Evolutionary conservation across 2,329 filamentous ascomycete species (phyloP), one percentile per base, ranked within the genome.

Genomic region (Pseudocercospora vitis): DNA sequence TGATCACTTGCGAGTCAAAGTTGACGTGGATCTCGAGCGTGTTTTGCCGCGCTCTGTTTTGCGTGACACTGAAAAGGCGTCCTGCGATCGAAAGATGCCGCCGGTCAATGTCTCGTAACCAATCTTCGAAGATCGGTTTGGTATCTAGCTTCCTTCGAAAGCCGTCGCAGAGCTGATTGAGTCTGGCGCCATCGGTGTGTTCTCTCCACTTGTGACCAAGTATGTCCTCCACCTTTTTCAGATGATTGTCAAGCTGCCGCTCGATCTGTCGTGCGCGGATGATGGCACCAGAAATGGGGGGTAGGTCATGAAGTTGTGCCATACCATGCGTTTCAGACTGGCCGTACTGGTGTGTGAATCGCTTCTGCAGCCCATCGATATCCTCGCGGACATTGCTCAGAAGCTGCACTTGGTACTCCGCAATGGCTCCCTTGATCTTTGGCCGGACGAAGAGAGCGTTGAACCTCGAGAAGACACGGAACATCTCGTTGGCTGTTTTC

Each of bases 401-500:
- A 28, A 99, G 84, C 72, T 96, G 91, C 3, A 92, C 94, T 72
- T 99, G 94, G 70, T 99, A 99, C 74, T 99, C 92, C 37, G 91
- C 89, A 67, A 99, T 99, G 51, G 94, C 95, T 62, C 95, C 91
- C 61, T 94, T 87, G 74, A 99, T 97, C 79, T 99, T 99, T n/a
- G 94, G 94, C 55, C 94, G 85, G 52, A 99, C 92, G 64, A 99
- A 95, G 24, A 99, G 85, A 1, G 94, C 94, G 70, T 99, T 99
- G 81, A 99, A 99, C 70, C 97, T 97, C 49, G 94, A 97, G 71
- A 99, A 99, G 57, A 99, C 94, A 50, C 95, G 88, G 72, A 99
- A 99, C 94, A 99, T 99, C 74, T 99, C 95, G 69, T 95, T 97
- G 33, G 94, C 94, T 58, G 91, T 96, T 78, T 95, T 96, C 9